Evolutionary conservation across 768 basidiomycete genomes (phyloP).

Genomic region (Podaxis sp.): DNA sequence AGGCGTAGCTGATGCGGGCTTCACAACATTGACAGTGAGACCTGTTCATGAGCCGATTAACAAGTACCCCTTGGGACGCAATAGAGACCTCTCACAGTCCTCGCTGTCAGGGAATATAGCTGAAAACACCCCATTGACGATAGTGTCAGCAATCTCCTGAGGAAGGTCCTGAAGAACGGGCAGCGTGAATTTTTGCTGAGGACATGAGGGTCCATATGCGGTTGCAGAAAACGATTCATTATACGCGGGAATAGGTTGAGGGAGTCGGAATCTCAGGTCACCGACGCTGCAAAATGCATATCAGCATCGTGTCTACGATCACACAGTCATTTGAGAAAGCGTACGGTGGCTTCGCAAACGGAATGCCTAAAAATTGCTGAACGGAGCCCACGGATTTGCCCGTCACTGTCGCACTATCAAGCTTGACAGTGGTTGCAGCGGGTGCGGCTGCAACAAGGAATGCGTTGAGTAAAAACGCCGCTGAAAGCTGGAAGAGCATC

Average conservation of each 20-base stretch:
- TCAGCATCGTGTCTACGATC: neutral
- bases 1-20: slow-evolving; percentile 38
- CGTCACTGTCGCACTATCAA: slow-evolving; percentile 45
- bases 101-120: slow-evolving; percentile 34
- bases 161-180: slow-evolving; percentile 35
- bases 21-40: slow-evolving; percentile 51
- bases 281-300: slow-evolving; percentile 26
- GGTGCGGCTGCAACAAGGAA: slow-evolving; percentile 20
- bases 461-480: slow-evolving; percentile 18
- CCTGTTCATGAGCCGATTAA: slow-evolving; percentile 26
- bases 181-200: slow-evolving; percentile 38
- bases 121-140: slow-evolving; percentile 29
- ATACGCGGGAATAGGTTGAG: slow-evolving; percentile 34
- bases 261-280: slow-evolving; percentile 39
- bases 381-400: slow-evolving; percentile 32
- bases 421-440: slow-evolving; percentile 33
- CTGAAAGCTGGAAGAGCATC: slow-evolving; percentile 20
- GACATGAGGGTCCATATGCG: slow-evolving; percentile 42
- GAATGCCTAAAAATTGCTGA: slow-evolving; percentile 49
- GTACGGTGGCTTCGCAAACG: slow-evolving; percentile 55
- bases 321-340: slow-evolving; percentile 15
- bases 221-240: slow-evolving; percentile 36
- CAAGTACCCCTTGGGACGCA: neutral
- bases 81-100: slow-evolving; percentile 38
- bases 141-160: slow-evolving; percentile 29